Conservation (phyloP, 495 filamentous ascomycete genomes). For the Aspergillus avenaceus region DNA sequence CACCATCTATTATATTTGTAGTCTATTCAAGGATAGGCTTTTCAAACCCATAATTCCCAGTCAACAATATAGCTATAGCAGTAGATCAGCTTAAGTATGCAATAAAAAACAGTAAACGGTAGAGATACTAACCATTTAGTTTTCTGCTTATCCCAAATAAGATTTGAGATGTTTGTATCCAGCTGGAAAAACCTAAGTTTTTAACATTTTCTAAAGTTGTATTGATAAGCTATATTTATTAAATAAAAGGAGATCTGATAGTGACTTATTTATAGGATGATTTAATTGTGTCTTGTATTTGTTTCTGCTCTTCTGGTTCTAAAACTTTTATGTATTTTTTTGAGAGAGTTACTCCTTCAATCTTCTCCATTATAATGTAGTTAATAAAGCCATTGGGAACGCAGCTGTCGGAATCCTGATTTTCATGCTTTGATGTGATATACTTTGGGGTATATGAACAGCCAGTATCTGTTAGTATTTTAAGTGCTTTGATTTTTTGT, state of each 20-base stretch:
- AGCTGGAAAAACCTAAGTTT: neutral
- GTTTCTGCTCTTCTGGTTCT: neutral
- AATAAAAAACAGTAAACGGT: neutral
- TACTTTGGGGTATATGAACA: constrained; percentile 2
- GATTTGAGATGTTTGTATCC: constrained; percentile 2
- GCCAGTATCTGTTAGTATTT: neutral
- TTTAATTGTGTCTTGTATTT: neutral
- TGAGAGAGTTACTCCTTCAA: constrained; percentile 1
- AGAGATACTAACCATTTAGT: constrained; percentile 2
- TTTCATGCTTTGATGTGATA: constrained; percentile 3
- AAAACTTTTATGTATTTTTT: neutral
- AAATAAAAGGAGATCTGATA: neutral
- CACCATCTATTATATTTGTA: too few relatives aligned
- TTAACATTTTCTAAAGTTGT: neutral
- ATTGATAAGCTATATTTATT: neutral
- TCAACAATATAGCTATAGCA: constrained; percentile 8
- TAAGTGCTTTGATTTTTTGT: neutral
- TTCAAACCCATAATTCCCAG: constrained; percentile 3
- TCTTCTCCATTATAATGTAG: constrained; percentile 1
- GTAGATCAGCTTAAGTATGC: constrained; percentile 4
- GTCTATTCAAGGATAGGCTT: constrained; percentile 3
- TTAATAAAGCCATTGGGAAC: neutral
- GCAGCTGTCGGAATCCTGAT: neutral
- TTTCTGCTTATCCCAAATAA: constrained; percentile 2
- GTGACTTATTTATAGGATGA: neutral